These are phyloP conservation scores for Cnidoscolus chayamansa DNA, from an alignment of 441 rosid species.

Conservation along the genomic window DNA sequence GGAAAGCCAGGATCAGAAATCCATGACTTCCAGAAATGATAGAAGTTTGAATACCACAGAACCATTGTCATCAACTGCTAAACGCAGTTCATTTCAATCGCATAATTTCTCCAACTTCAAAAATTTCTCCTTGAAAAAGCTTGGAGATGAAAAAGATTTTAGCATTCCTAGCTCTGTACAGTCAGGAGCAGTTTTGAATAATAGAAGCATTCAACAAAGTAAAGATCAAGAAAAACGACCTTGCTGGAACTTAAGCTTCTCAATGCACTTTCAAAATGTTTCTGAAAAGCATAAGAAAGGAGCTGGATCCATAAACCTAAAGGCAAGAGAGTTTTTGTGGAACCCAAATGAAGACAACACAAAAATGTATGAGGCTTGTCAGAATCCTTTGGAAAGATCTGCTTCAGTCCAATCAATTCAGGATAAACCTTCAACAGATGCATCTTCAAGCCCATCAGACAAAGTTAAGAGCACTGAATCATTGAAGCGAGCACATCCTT, in stretches of 20 bases:
- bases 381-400: slow-evolving; percentile 22
- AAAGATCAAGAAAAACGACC: slow-evolving; percentile 28
- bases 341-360: slow-evolving; percentile 26
- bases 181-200: slow-evolving; percentile 26
- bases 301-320: slow-evolving; percentile 24
- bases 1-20: slow-evolving; percentile 26
- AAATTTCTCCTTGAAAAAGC: slow-evolving; percentile 33
- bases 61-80: slow-evolving; percentile 33
- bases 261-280: slow-evolving; percentile 35
- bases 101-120: slow-evolving; percentile 33
- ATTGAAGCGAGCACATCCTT: slow-evolving; percentile 32
- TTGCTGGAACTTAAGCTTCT: slow-evolving; percentile 31
- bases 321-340: slow-evolving; percentile 21
- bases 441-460: slow-evolving; percentile 22
- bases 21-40: slow-evolving; percentile 22
- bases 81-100: slow-evolving; percentile 30
- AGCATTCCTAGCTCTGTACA: slow-evolving; percentile 30
- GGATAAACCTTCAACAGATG: slow-evolving; percentile 27
- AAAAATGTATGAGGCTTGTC: slow-evolving; percentile 21
- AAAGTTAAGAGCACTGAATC: slow-evolving; percentile 26
- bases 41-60: slow-evolving; percentile 27
- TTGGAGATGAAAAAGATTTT: slow-evolving; percentile 37
- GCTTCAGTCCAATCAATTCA: slow-evolving; percentile 22
- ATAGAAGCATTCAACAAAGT: slow-evolving; percentile 21
- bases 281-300: slow-evolving; percentile 30